phyloP scores from a whole-genome alignment of 2,329 filamentous ascomycete genomes.

The Camillea tinctor region DNA sequence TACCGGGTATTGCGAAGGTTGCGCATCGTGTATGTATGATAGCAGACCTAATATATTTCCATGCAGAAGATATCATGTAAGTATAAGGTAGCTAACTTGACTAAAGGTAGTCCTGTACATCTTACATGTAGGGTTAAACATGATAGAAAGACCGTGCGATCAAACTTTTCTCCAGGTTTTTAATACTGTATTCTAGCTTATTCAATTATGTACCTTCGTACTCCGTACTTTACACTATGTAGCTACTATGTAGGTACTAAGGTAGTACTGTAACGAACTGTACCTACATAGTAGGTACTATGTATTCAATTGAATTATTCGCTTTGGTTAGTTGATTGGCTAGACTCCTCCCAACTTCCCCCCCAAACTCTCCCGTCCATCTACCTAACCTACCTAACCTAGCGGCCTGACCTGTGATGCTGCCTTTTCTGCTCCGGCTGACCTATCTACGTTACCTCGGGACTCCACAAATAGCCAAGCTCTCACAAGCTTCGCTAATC shows the following conservation, averaged over 20 bases:
- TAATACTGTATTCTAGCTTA: slow-evolving; percentile 10
- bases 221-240: too few species aligned
- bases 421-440: background rate
- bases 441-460: too few species aligned
- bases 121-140: slow-evolving; percentile 2
- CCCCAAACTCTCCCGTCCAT: too few species aligned
- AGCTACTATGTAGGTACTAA: too few species aligned
- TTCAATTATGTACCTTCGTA: too few species aligned
- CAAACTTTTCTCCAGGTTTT: slow-evolving; percentile 11
- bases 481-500: slow-evolving; percentile 4
- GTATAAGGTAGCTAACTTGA: slow-evolving; percentile 1
- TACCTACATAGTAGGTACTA: too few species aligned
- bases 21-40: slow-evolving; percentile 60
- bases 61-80: background rate
- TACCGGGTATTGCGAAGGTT: slow-evolving; percentile 81
- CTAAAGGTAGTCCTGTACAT: slow-evolving; percentile 13
- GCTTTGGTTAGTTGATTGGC: too few species aligned
- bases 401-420: too few species aligned
- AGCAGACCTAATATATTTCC: background rate
- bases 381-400: too few species aligned
- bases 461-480: slow-evolving; percentile 4
- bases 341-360: too few species aligned
- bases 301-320: too few species aligned
- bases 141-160: slow-evolving; percentile 15
- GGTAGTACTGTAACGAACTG: too few species aligned